phyloP scores from a whole-genome alignment of 2,329 filamentous ascomycete species.

The Stachybotrys chlorohalonatus region DNA sequence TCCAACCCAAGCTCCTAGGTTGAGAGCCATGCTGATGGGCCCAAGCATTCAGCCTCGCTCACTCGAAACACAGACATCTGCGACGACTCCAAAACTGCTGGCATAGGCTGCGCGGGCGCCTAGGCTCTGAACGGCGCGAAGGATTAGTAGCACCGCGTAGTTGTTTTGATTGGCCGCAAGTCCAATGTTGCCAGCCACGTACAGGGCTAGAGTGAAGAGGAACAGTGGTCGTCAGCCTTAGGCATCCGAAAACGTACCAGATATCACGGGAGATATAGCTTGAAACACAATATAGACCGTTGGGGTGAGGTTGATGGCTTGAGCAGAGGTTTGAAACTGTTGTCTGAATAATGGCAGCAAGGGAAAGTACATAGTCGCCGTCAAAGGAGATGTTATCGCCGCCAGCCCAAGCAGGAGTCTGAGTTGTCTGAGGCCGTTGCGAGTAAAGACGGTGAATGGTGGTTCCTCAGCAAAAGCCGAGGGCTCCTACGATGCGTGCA shows the following conservation, averaged over 20 bases:
- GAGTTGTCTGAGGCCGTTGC: background rate
- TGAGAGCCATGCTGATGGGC: slow-evolving; percentile 1
- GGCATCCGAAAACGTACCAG: background rate
- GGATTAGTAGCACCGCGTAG: background rate
- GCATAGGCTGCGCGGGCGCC: background rate
- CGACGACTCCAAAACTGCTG: background rate
- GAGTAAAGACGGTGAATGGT: background rate
- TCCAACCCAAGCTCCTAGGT: background rate
- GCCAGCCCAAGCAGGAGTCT: background rate
- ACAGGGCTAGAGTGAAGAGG: background rate
- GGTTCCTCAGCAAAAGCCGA: background rate
- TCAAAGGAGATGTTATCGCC: background rate
- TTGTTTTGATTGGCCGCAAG: background rate
- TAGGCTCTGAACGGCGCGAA: background rate
- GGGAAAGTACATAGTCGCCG: slow-evolving; percentile 3
- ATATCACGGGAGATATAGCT: slow-evolving; percentile 1
- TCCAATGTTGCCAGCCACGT: background rate
- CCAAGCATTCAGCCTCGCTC: slow-evolving; percentile 1
- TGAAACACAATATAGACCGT: slow-evolving; percentile 2
- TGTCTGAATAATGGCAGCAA: background rate
- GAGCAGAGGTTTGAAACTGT: slow-evolving; percentile 1
- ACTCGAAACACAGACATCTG: slow-evolving; percentile 1
- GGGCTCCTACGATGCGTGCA: background rate
- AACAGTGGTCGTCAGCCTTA: slow-evolving; percentile 1
- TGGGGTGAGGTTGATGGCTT: slow-evolving; percentile 3